These are phyloP conservation scores for Lipomyces oligophaga DNA, from an alignment of 805 yeast genomes.

Conservation along the genomic window DNA sequence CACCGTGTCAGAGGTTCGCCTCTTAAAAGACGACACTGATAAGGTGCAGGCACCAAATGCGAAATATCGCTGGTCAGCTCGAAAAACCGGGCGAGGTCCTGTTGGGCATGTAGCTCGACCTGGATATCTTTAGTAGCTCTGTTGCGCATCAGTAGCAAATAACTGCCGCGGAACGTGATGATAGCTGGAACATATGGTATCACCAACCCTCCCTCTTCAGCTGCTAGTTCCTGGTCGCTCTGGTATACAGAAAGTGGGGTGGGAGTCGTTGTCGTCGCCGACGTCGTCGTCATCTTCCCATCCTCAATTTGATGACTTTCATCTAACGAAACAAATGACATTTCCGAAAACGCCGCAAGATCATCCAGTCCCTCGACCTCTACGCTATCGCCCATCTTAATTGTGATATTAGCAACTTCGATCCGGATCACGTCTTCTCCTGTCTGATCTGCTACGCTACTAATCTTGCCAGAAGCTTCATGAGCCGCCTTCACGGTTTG, in stretches of 20 bases:
- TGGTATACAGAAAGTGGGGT: too few species aligned
- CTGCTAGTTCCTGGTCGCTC: slow-evolving; percentile 6
- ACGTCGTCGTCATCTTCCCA: neutral
- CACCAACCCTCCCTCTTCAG: slow-evolving; percentile 7
- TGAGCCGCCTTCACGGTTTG: too few species aligned
- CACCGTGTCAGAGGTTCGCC: slow-evolving; percentile 8
- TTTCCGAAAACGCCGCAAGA: slow-evolving; percentile 7
- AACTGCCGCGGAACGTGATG: slow-evolving; percentile 7
- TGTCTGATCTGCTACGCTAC: too few species aligned
- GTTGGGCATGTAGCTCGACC: too few species aligned
- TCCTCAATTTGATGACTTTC: slow-evolving; percentile 1
- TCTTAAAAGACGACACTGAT: slow-evolving; percentile 15
- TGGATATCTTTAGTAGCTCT: neutral
- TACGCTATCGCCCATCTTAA: neutral
- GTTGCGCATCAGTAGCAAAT: slow-evolving; percentile 7
- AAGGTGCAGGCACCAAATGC: slow-evolving; percentile 7
- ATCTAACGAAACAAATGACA: slow-evolving; percentile 5
- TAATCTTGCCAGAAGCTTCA: too few species aligned
- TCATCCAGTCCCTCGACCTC: slow-evolving; percentile 4
- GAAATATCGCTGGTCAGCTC: slow-evolving; percentile 12
- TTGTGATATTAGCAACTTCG: neutral
- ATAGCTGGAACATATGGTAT: slow-evolving; percentile 11
- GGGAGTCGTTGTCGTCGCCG: neutral
- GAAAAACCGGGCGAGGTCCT: slow-evolving; percentile 9
- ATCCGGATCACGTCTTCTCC: too few species aligned